Evolutionary conservation across 345 rosid genomes (phyloP).

Genomic region (Corymbia maculata): DNA sequence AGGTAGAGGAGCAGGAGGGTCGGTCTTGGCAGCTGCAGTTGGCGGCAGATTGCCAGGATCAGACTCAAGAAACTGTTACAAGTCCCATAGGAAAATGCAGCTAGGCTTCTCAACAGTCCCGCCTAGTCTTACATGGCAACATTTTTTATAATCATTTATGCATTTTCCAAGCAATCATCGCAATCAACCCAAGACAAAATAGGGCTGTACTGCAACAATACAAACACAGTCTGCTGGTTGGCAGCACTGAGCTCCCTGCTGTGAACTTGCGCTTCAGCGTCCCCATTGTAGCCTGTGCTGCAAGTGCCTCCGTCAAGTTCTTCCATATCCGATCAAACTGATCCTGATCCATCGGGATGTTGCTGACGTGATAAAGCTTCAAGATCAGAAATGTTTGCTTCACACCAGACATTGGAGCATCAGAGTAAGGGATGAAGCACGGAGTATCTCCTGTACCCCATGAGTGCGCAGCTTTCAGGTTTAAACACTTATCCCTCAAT

Average conservation of each 20-base stretch:
- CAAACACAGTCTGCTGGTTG: not conserved
- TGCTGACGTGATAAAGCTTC: fast-evolving
- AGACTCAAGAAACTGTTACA: not conserved
- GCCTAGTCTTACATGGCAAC: not conserved
- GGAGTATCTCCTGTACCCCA: not conserved
- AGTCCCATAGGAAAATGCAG: not conserved
- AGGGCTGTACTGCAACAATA: not conserved
- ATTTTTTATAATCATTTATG: not conserved
- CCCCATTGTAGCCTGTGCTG: not conserved
- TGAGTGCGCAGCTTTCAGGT: not conserved
- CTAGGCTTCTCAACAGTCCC: not conserved
- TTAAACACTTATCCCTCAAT: not conserved
- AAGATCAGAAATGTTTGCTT: not conserved
- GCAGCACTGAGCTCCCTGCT: not conserved
- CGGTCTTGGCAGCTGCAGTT: not conserved
- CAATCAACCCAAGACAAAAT: not conserved
- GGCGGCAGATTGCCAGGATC: not conserved
- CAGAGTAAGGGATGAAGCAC: not conserved
- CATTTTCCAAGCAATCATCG: not conserved
- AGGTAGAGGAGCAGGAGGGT: fast-evolving
- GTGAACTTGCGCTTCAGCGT: not conserved
- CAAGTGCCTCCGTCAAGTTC: not conserved
- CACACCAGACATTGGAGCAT: not conserved
- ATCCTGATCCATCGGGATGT: not conserved
- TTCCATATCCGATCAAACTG: not conserved